Percentiles rank a stretch among this genome's conserved stretches.
These are phyloP conservation scores for Elsinoe fawcettii DNA, from an alignment of 2,329 filamentous ascomycete genomes.

Conservation along the genomic window DNA sequence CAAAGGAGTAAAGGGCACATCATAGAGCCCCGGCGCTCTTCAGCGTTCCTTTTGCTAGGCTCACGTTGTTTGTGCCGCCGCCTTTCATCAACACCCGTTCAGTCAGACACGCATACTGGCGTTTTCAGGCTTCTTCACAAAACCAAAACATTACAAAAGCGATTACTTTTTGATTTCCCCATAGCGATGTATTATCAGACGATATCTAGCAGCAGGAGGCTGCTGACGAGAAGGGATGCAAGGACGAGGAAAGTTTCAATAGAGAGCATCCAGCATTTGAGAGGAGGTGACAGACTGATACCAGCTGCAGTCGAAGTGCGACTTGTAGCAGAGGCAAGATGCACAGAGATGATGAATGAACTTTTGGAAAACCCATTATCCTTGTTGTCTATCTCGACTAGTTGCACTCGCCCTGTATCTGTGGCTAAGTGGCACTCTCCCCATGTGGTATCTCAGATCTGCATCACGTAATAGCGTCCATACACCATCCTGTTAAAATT, in stretches of 20 bases:
- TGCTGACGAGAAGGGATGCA: background rate
- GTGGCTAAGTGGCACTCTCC: background rate
- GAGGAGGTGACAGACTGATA: background rate
- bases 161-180: background rate
- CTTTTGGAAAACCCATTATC: background rate
- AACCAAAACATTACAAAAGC: conserved; percentile 6
- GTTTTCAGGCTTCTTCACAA: background rate
- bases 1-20: conserved; percentile 17
- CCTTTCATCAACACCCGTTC: background rate
- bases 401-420: too few species aligned
- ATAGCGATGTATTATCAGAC: conserved; percentile 3
- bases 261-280: background rate
- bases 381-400: too few species aligned
- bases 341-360: conserved; percentile 11
- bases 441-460: too few species aligned
- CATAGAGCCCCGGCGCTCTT: background rate
- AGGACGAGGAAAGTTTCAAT: background rate
- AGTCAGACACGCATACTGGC: background rate
- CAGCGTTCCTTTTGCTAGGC: background rate
- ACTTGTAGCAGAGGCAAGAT: background rate
- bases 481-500: too few species aligned
- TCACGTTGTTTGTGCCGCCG: background rate
- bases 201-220: background rate
- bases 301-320: background rate
- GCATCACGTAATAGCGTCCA: too few species aligned